Evolutionary conservation across 1,139 yeast species (phyloP).

Genomic region (Pichia sp.): DNA sequence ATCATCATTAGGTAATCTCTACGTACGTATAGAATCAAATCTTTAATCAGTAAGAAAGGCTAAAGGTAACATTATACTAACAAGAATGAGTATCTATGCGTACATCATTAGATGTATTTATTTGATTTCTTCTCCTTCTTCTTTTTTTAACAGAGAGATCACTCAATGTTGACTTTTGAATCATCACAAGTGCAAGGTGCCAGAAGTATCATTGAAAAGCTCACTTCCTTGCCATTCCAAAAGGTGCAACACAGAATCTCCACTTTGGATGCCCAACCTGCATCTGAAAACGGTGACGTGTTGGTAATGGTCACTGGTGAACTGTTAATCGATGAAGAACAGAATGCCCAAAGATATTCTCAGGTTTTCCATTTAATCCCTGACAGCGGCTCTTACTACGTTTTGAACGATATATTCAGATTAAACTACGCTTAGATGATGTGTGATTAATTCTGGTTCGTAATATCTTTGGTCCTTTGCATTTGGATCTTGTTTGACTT

Average conservation of each 20-base stretch:
- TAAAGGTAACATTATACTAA: constrained; percentile 7
- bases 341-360: constrained; percentile 90
- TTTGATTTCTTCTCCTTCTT: background rate
- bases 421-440: constrained; percentile 56
- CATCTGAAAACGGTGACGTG: constrained; percentile 88
- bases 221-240: constrained; percentile 80
- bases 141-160: constrained; percentile 54
- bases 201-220: constrained; percentile 84
- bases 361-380: constrained; percentile 97
- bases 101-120: background rate
- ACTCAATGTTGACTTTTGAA: constrained; percentile 96
- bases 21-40: constrained; percentile 40
- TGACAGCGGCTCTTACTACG: constrained; percentile 86
- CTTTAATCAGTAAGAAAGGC: background rate
- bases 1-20: constrained; percentile 85
- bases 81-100: background rate
- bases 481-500: background rate
- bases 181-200: constrained; percentile 93
- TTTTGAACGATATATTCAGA: constrained; percentile 94
- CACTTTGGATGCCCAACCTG: constrained; percentile 97
- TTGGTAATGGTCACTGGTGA: constrained; percentile 98
- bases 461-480: background rate
- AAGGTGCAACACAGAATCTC: constrained; percentile 91
- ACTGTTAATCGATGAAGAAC: constrained; percentile 86
- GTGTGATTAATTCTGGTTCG: background rate